Conservation (phyloP, 257 asterid species). For the Cordia subcordata region DNA sequence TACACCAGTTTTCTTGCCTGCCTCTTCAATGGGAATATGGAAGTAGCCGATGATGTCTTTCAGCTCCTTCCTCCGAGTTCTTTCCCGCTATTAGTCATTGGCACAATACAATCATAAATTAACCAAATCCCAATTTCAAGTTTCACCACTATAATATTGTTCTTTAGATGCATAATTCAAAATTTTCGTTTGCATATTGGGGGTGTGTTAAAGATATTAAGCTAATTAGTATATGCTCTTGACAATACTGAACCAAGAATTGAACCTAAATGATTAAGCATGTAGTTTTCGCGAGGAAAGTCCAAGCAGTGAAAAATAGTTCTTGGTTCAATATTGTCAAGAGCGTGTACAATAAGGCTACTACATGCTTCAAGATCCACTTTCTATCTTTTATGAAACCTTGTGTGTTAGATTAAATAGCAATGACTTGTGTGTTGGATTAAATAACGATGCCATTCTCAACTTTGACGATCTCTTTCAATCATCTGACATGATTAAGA, state of each 20-base stretch:
- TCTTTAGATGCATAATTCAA: too few species aligned
- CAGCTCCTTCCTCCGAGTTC: slow-evolving; percentile 41
- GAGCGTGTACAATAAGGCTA: slow-evolving; percentile 49
- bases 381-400: slow-evolving; percentile 43
- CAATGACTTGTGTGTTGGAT: too few species aligned
- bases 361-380: slow-evolving; percentile 47
- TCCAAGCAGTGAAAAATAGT: slow-evolving; percentile 41
- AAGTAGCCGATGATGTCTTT: slow-evolving; percentile 41
- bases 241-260: too few species aligned
- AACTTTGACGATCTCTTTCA: slow-evolving; percentile 21
- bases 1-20: slow-evolving; percentile 34
- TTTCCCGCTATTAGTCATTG: slow-evolving; percentile 60
- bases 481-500: slow-evolving; percentile 26
- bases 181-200: too few species aligned
- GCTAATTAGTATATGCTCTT: too few species aligned
- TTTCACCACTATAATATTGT: too few species aligned
- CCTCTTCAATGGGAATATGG: slow-evolving; percentile 43
- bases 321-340: slow-evolving; percentile 50
- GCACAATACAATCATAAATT: slow-evolving; percentile 1
- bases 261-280: too few species aligned
- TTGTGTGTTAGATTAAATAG: slow-evolving; percentile 41
- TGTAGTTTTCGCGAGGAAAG: slow-evolving; percentile 49
- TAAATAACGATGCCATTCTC: too few species aligned
- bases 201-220: too few species aligned
- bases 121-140: not conserved